Percentiles rank a stretch among this genome's conserved stretches.
These are phyloP conservation scores for Annulohypoxylon moriforme DNA, from an alignment of 495 filamentous ascomycete genomes.

Conservation along the genomic window DNA sequence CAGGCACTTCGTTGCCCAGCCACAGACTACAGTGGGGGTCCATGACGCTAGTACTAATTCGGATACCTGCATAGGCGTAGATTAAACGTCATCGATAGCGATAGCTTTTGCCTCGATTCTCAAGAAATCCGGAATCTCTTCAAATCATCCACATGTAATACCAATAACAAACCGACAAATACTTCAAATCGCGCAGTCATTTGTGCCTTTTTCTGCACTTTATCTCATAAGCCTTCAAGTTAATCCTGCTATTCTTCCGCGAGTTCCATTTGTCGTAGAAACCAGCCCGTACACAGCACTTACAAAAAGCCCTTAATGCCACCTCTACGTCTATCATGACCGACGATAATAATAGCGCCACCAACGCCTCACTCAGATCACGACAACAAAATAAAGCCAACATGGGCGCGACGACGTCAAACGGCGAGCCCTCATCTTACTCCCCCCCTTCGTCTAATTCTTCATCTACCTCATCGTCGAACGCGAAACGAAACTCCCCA, in stretches of 20 bases:
- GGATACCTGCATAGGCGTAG: background rate
- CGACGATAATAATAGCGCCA: slow-evolving; percentile 18
- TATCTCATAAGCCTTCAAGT: background rate
- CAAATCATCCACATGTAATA: slow-evolving; percentile 14
- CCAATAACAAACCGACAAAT: background rate
- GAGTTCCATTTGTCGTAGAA: background rate
- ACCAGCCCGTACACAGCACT: background rate
- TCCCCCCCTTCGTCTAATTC: background rate
- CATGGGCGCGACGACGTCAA: slow-evolving; percentile 18
- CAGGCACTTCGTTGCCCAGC: background rate
- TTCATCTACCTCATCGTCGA: slow-evolving; percentile 6
- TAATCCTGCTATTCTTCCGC: background rate
- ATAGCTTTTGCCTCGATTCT: slow-evolving; percentile 2
- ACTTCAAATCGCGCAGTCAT: background rate
- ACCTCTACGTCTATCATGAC: slow-evolving; percentile 22
- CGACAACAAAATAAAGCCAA: slow-evolving; percentile 24
- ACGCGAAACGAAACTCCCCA: slow-evolving; percentile 53
- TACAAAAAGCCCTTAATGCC: background rate
- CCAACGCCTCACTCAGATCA: slow-evolving; percentile 20
- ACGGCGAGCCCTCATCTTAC: background rate
- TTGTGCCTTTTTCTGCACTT: background rate
- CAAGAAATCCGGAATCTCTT: slow-evolving; percentile 22
- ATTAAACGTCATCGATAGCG: slow-evolving; percentile 33
- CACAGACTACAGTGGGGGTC: background rate
- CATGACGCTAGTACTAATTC: slow-evolving; percentile 21